Evolutionary conservation across 306 rosid genomes (phyloP), one percentile per base, ranked within the genome.

Genomic region (Malus fusca): DNA sequence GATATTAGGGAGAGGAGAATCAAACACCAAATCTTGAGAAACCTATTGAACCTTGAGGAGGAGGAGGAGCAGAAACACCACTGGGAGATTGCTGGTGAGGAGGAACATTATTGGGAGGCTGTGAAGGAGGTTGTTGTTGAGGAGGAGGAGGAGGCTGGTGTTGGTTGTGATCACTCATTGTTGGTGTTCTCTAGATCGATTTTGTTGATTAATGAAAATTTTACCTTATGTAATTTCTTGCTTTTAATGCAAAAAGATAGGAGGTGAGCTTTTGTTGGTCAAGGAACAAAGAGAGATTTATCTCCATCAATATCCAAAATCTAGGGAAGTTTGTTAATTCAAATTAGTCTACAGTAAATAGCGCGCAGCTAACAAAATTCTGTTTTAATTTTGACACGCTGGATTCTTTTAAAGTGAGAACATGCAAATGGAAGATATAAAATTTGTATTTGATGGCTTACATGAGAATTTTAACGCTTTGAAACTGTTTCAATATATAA

Each of bases 71-170:
- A 42, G 44, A 10, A 42, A 42, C 44, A 42, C 12, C 44, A 42
- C 12, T 42, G 12, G 12, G 44, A 42, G 44, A 42, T 56, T 52
- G 43, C 28, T 17, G 60, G 53, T 61, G 21, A 51, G 74, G 90
- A 58, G 96, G 93, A 61, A 84, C 95, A 4, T 91, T 93, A 17
- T 87, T 91, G 4, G 92, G 96, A 7, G 93, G 97, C 55, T 42
- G 44, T 9, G 44, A 42, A 42, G 12, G 44, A 42, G 44, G 44
- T 9, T 82, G 96, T 4, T 19, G 73, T 10, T 51, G 71, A 68
- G 73, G 60, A 70, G 74, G 44, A 51, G 46, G 89, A 56, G 96
- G 94, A 66, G 23, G 74, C 8, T 10, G 74, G 11, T 90, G 92
- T 78, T 92, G 96, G 21, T 75, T 84, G 85, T 88, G 88, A 73